Evolutionary conservation across 371 early-diverging fungal genomes (phyloP).

Genomic region (Synchytrium microbalum): DNA sequence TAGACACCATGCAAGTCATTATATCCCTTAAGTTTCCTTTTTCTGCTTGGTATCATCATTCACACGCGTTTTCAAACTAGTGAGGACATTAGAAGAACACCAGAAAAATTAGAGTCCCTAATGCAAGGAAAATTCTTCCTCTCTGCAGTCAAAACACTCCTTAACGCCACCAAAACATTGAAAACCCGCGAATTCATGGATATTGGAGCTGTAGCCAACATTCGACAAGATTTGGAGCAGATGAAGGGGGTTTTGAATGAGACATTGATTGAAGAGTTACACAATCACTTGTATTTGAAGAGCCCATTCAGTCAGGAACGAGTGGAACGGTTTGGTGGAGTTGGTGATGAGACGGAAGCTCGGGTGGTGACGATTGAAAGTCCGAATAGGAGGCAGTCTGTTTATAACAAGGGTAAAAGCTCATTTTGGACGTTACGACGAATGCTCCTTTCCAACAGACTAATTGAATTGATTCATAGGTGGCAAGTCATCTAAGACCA

Average conservation of each 20-base stretch:
- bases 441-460: neutral
- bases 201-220: constrained; percentile 77
- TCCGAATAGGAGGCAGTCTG: neutral
- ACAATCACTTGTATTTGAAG: constrained; percentile 87
- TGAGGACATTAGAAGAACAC: constrained; percentile 71
- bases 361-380: neutral
- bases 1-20: constrained; percentile 59
- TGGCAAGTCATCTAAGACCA: constrained; percentile 45
- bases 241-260: constrained; percentile 60
- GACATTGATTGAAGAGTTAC: constrained; percentile 79
- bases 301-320: constrained; percentile 39
- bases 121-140: constrained; percentile 73
- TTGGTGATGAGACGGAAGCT: neutral
- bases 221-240: constrained; percentile 59
- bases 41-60: neutral
- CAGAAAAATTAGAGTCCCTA: constrained; percentile 65
- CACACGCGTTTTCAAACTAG: constrained; percentile 27
- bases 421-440: neutral
- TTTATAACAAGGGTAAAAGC: neutral
- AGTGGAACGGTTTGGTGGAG: constrained; percentile 6
- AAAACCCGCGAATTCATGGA: constrained; percentile 65
- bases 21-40: neutral
- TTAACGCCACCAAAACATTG: constrained; percentile 58
- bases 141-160: constrained; percentile 63
- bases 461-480: neutral